Conservation (phyloP, 306 rosid genomes). For the Acacia acuminata region DNA sequence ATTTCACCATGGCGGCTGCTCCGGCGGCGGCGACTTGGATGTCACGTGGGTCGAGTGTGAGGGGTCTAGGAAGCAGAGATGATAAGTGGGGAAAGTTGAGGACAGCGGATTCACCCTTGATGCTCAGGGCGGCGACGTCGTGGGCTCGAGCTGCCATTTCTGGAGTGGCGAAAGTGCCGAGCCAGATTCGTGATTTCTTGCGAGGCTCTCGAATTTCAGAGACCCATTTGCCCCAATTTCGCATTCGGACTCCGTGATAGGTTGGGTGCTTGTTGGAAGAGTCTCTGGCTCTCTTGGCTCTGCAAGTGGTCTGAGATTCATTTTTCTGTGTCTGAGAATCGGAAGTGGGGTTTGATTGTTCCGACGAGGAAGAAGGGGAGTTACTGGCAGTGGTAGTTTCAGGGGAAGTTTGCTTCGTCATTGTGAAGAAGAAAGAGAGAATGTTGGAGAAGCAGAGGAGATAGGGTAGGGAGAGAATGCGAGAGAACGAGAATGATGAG, state of each 20-base stretch:
- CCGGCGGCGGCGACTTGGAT: conserved; percentile 44
- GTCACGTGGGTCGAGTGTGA: conserved; percentile 46
- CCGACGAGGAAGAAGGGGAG: conserved; percentile 13
- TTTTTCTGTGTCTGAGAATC: conserved; percentile 11
- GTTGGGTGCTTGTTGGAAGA: conserved; percentile 42
- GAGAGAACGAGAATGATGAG: conserved; percentile 15
- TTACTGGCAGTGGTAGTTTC: conserved; percentile 35
- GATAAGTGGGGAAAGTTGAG: conserved; percentile 70
- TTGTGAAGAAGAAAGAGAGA: conserved; percentile 9
- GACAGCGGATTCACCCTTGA: conserved; percentile 66
- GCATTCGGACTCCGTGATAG: conserved; percentile 81
- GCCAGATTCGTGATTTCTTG: conserved; percentile 90
- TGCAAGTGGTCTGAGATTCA: conserved; percentile 25
- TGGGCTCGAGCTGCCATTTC: conserved; percentile 95
- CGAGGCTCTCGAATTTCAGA: conserved; percentile 89
- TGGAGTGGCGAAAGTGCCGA: conserved; percentile 68
- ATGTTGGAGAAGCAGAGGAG: neutral
- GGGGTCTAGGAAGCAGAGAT: conserved; percentile 59
- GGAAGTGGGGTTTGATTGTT: neutral
- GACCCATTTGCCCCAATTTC: conserved; percentile 93
- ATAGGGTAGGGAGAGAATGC: conserved; percentile 9
- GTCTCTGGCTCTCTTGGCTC: conserved; percentile 33
- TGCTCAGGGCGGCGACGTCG: conserved; percentile 77
- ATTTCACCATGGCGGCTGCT: conserved; percentile 53
- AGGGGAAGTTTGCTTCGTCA: conserved; percentile 27